Conservation (phyloP, 345 rosid genomes). For the Boechera retrofracta region DNA sequence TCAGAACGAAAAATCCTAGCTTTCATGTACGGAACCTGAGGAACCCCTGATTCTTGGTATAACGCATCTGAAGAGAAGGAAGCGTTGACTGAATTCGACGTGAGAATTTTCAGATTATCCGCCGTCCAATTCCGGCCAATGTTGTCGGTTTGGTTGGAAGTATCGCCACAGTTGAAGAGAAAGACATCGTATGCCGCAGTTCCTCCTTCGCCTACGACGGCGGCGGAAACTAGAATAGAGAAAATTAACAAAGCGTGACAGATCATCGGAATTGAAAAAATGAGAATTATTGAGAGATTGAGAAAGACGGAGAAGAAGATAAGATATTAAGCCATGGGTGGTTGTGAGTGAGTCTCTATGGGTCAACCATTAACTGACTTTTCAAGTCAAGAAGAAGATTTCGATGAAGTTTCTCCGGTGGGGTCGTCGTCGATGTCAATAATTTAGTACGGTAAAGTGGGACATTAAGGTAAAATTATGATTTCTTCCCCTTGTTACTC, state of each 20-base stretch:
- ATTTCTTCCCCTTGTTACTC: too few species aligned
- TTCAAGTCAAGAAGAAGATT: slow-evolving; percentile 9
- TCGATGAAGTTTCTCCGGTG: too few species aligned
- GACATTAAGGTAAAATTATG: too few species aligned
- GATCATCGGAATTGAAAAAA: not conserved
- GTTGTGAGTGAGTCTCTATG: slow-evolving; percentile 2
- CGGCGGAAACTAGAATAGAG: not conserved
- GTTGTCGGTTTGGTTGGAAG: not conserved
- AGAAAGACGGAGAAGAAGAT: not conserved
- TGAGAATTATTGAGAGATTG: not conserved
- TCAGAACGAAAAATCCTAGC: slow-evolving; percentile 42
- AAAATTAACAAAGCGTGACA: not conserved
- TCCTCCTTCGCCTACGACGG: not conserved
- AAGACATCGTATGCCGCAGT: slow-evolving; percentile 5
- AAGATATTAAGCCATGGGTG: slow-evolving; percentile 8
- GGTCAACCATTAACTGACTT: slow-evolving; percentile 20
- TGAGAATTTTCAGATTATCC: not conserved
- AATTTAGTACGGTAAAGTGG: too few species aligned
- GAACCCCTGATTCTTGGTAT: not conserved
- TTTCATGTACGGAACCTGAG: slow-evolving; percentile 37
- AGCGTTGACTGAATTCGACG: not conserved
- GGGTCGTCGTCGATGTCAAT: too few species aligned
- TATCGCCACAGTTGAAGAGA: slow-evolving; percentile 33
- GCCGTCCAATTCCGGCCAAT: not conserved
- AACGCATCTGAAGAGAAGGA: not conserved